A percentile compares a stretch with the other conserved stretches of the same genome.
phyloP scores from a whole-genome alignment of 805 yeast genomes.

The Soucietia sequanensis region DNA sequence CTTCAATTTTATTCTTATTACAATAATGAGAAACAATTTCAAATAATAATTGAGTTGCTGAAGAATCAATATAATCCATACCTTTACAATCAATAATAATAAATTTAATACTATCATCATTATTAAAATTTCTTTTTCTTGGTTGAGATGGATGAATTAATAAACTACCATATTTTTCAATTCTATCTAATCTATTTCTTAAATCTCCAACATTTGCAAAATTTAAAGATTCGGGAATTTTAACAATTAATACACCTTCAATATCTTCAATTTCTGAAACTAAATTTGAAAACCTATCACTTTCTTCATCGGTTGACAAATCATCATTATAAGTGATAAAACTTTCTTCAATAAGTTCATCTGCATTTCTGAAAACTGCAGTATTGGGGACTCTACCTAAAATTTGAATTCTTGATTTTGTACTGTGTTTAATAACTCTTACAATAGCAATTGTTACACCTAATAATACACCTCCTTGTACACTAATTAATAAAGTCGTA shows the following conservation, averaged over 20 bases:
- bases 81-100: constrained; percentile 79
- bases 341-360: constrained; percentile 48
- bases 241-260: constrained; percentile 74
- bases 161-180: constrained; percentile 76
- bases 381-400: constrained; percentile 52
- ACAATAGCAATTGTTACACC: constrained; percentile 36
- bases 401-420: constrained; percentile 81
- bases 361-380: constrained; percentile 67
- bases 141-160: constrained; percentile 76
- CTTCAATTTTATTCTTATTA: constrained; percentile 50
- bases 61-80: constrained; percentile 76
- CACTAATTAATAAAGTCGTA: constrained; percentile 34
- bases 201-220: constrained; percentile 84
- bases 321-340: constrained; percentile 16
- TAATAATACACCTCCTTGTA: constrained; percentile 35
- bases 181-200: constrained; percentile 59
- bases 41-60: constrained; percentile 70
- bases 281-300: constrained; percentile 11
- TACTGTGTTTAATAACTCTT: constrained; percentile 62
- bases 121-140: constrained; percentile 35
- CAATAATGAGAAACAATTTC: constrained; percentile 59
- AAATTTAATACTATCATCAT: constrained; percentile 42
- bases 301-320: constrained; percentile 1
- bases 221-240: constrained; percentile 84
- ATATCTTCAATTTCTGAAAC: constrained; percentile 43